Conservation (phyloP, 768 basidiomycete species). For the Suillus spraguei region DNA sequence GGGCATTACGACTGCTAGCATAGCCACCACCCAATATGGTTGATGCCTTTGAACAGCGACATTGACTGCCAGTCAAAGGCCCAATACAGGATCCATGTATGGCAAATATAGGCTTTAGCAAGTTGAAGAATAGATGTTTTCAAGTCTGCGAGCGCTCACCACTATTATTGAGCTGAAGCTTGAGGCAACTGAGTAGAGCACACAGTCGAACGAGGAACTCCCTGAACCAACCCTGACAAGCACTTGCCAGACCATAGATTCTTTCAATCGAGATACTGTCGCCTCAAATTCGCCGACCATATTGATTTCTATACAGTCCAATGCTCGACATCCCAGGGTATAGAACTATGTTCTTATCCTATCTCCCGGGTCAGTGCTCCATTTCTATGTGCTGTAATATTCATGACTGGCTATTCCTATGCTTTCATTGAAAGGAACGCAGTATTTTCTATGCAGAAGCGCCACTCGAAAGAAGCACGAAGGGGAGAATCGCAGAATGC, state of each 20-base stretch:
- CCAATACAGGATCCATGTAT: not conserved
- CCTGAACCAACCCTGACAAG: not conserved
- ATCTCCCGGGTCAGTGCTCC: not conserved
- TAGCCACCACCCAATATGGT: conserved; percentile 9
- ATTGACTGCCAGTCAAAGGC: not conserved
- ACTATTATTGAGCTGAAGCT: not conserved
- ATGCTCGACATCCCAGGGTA: not conserved
- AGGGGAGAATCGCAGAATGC: not conserved
- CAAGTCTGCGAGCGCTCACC: not conserved
- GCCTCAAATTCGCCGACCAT: not conserved
- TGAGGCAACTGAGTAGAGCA: not conserved
- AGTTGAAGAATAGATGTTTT: not conserved
- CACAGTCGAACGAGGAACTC: not conserved
- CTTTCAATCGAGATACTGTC: not conserved
- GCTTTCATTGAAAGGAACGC: not conserved
- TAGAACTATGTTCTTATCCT: not conserved
- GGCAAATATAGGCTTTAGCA: not conserved
- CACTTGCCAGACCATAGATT: not conserved
- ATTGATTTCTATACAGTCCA: not conserved
- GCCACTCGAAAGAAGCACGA: not conserved
- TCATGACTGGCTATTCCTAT: too few species aligned
- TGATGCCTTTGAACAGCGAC: conserved; percentile 21
- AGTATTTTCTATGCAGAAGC: not conserved
- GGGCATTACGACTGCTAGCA: conserved; percentile 34
- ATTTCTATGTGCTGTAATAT: not conserved